Conservation (phyloP, 345 rosid species). For the Pugionium cornutum region DNA sequence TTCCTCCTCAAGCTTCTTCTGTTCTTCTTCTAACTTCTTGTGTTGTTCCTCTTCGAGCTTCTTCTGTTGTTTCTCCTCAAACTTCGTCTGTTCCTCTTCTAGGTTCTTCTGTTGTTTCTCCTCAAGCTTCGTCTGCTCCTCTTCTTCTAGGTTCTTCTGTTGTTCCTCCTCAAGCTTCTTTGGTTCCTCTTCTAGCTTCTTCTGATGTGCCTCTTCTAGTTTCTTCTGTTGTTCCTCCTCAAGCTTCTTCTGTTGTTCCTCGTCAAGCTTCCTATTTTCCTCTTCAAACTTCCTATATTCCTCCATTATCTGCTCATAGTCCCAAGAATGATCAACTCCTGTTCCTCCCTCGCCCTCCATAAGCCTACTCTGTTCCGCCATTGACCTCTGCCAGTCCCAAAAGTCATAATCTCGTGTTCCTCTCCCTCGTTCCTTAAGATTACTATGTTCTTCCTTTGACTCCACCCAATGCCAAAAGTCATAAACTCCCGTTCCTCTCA, state of each 20-base stretch:
- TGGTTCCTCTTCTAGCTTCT: too few relatives aligned
- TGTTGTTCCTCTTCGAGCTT: too few relatives aligned
- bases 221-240: neutral
- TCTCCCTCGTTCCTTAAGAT: conserved; percentile 49
- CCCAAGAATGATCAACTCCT: neutral
- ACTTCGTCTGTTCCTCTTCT: neutral
- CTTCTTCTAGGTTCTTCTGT: neutral
- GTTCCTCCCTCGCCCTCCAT: conserved; percentile 41
- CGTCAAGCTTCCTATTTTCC: too few relatives aligned
- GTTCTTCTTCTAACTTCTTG: too few relatives aligned
- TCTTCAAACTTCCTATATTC: neutral
- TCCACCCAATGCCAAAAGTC: conserved; percentile 40
- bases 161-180: too few relatives aligned
- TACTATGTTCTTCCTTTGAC: conserved; percentile 48
- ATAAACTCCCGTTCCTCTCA: conserved; percentile 59
- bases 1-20: neutral
- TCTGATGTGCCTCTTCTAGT: too few relatives aligned
- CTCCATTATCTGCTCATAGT: neutral
- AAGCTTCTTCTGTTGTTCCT: too few relatives aligned
- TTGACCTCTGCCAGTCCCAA: conserved; percentile 46
- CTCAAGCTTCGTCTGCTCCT: too few relatives aligned
- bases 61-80: too few relatives aligned
- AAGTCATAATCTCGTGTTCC: conserved; percentile 46
- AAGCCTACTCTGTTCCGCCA: conserved; percentile 47
- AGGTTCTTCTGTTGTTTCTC: too few relatives aligned